Evolutionary conservation across 768 basidiomycete species (phyloP).

Genomic region (Scleroderma bovista): DNA sequence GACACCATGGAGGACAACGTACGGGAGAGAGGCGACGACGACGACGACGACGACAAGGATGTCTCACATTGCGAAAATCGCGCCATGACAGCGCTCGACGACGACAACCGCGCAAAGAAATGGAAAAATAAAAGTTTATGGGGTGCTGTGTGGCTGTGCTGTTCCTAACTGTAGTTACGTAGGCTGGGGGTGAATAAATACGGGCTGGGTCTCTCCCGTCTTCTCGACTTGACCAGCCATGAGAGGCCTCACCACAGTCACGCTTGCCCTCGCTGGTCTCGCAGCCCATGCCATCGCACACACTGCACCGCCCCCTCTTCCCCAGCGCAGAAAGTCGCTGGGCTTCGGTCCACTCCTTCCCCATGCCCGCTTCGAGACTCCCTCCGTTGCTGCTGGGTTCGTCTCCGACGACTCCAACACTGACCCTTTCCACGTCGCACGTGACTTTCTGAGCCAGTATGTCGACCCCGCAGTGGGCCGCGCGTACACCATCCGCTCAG

Average conservation of each 20-base stretch:
- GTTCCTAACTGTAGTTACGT: not conserved
- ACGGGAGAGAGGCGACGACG: too few relatives aligned
- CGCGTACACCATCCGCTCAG: slow-evolving; percentile 60
- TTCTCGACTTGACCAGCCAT: slow-evolving; percentile 27
- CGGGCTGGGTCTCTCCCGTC: not conserved
- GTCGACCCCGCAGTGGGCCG: slow-evolving; percentile 30
- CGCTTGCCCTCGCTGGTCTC: slow-evolving; percentile 54
- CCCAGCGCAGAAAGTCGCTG: slow-evolving; percentile 69
- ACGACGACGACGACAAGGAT: too few relatives aligned
- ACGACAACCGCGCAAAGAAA: not conserved
- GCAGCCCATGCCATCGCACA: slow-evolving; percentile 52
- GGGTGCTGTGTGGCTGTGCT: not conserved
- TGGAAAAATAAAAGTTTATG: not conserved
- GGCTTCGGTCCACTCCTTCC: slow-evolving; percentile 81
- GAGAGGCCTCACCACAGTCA: slow-evolving; percentile 63
- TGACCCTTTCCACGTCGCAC: slow-evolving; percentile 59
- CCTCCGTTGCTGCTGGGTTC: slow-evolving; percentile 33
- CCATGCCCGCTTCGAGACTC: slow-evolving; percentile 60
- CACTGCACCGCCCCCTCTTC: slow-evolving; percentile 14
- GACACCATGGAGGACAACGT: too few relatives aligned
- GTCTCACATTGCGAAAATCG: too few relatives aligned
- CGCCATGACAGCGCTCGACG: not conserved
- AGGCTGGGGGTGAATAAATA: not conserved
- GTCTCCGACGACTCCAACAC: slow-evolving; percentile 29
- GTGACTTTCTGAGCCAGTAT: slow-evolving; percentile 46